Percentiles rank a stretch among this genome's conserved stretches.
phyloP scores from a whole-genome alignment of 1,139 yeast species.

The Geotrichum aggregatum region DNA sequence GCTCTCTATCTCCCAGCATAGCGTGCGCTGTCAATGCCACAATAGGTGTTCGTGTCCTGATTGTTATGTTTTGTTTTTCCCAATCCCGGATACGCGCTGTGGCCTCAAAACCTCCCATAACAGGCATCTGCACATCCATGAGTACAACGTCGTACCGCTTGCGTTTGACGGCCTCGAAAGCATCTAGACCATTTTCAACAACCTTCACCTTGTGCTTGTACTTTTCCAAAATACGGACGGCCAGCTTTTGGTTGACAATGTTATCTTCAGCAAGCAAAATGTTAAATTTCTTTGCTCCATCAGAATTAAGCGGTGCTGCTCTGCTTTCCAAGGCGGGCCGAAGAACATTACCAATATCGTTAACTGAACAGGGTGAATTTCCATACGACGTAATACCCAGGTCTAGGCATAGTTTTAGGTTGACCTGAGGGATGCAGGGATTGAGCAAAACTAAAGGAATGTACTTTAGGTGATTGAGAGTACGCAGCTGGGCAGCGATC shows the following conservation, averaged over 20 bases:
- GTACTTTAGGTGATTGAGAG: slow-evolving; percentile 69
- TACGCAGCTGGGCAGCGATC: slow-evolving; percentile 64
- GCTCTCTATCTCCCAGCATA: slow-evolving; percentile 84
- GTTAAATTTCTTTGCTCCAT: slow-evolving; percentile 70
- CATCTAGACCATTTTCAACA: slow-evolving; percentile 81
- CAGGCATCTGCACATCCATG: slow-evolving; percentile 95
- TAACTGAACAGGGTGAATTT: slow-evolving; percentile 77
- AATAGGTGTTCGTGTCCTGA: slow-evolving; percentile 73
- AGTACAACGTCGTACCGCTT: slow-evolving; percentile 73
- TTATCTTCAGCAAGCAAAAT: slow-evolving; percentile 83
- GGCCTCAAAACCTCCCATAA: slow-evolving; percentile 92
- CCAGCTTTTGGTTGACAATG: slow-evolving; percentile 78
- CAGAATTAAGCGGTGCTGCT: slow-evolving; percentile 74
- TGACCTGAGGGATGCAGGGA: slow-evolving; percentile 72
- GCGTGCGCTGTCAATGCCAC: slow-evolving; percentile 91
- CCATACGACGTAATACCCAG: slow-evolving; percentile 85
- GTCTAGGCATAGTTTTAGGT: slow-evolving; percentile 76
- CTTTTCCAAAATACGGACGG: slow-evolving; percentile 44
- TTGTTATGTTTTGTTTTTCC: slow-evolving; percentile 78
- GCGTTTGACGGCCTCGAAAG: slow-evolving; percentile 66
- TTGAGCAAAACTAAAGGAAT: slow-evolving; percentile 75
- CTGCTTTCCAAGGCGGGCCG: slow-evolving; percentile 81
- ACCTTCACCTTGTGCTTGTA: slow-evolving; percentile 23
- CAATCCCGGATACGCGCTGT: slow-evolving; percentile 80
- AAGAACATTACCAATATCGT: slow-evolving; percentile 75